Evolutionary conservation across 2,329 filamentous ascomycete genomes (phyloP), one percentile per base, ranked within the genome.

Genomic region (Septoria linicola): DNA sequence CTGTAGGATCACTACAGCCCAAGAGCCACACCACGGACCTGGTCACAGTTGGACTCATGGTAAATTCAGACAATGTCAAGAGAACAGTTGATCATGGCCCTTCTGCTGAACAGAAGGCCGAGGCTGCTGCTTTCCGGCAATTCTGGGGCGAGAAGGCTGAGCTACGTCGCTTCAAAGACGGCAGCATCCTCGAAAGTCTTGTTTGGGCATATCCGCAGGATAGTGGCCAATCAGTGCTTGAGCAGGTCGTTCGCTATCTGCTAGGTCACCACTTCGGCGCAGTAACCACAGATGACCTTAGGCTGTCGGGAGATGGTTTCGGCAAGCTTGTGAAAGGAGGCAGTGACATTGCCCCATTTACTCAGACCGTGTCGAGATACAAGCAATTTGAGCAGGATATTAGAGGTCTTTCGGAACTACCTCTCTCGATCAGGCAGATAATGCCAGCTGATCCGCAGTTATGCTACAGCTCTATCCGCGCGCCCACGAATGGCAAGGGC

Each of bases 101-200:
- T 4, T 74, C 85, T 1, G 88, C 89, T 1, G 91, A 97, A 66
- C 81, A 93, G 54, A 90, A 92, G 69, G 84, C 87, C 58, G 88
- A 89, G 57, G 87, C 90, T 19, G 83, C 84, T 8, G 79, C 79
- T 25, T 99, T 96, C 69, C 87, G 89, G 30, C 82, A 85, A 27
- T 97, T 99, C 67, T 99, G 95, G 93, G 93, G 92, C 5, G 86
- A 92, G 8, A 95, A 93, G 68, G 82, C 93, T 1, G 93, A 99
- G 69, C 77, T 99, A 39, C 83, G 93, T 58, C 87, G 93, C 16
- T 99, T 99, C 76, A 95, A 91, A 63, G 90, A 97, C 64, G 93
- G 93, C 17, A 92, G 86, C 62, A 96, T 99, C 59, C 78, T 90
- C 7, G 95, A 99, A 70, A 96, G 88, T 64, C 76, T 97, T 23